Percentiles rank a stretch among this genome's conserved stretches.
These are phyloP conservation scores for Onygenales sp. DNA, from an alignment of 2,329 filamentous ascomycete species.

Conservation along the genomic window DNA sequence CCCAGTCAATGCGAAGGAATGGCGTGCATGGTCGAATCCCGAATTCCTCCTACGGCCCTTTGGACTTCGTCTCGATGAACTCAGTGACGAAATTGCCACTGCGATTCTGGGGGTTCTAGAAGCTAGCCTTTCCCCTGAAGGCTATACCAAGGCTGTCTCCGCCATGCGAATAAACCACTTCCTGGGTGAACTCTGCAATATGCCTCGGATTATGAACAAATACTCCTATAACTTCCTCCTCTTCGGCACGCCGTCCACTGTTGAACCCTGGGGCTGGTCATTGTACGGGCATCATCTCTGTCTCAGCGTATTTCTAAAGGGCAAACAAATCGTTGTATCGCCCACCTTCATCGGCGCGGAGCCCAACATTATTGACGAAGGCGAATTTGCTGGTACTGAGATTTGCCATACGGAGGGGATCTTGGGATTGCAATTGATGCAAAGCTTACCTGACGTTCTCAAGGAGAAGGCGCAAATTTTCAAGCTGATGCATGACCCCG, in stretches of 20 bases:
- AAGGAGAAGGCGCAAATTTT: constrained; percentile 49
- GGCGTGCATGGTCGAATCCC: constrained; percentile 63
- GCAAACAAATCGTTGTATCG: constrained; percentile 55
- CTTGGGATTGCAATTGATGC: constrained; percentile 61
- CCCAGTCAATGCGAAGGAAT: constrained; percentile 61
- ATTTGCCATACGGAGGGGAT: constrained; percentile 58
- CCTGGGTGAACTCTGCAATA: constrained; percentile 57
- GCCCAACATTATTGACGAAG: constrained; percentile 62
- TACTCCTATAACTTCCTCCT: constrained; percentile 67
- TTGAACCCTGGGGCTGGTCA: constrained; percentile 58
- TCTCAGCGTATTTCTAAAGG: constrained; percentile 59
- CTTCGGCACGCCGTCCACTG: constrained; percentile 53
- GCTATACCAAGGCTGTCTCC: constrained; percentile 58
- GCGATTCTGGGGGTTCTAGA: constrained; percentile 48
- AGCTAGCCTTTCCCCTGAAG: constrained; percentile 55
- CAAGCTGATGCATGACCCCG: constrained; percentile 51
- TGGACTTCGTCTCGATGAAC: constrained; percentile 60
- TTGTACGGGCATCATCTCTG: constrained; percentile 76
- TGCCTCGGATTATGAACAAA: constrained; percentile 59
- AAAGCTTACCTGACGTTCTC: constrained; percentile 41
- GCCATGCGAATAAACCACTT: constrained; percentile 71
- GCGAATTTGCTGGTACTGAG: constrained; percentile 52
- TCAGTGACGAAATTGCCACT: constrained; percentile 35
- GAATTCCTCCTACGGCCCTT: constrained; percentile 62
- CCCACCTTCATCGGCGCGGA: constrained; percentile 76